Base-by-base conservation (phyloP, 345 rosid species). In the Brassica rapa region DNA sequence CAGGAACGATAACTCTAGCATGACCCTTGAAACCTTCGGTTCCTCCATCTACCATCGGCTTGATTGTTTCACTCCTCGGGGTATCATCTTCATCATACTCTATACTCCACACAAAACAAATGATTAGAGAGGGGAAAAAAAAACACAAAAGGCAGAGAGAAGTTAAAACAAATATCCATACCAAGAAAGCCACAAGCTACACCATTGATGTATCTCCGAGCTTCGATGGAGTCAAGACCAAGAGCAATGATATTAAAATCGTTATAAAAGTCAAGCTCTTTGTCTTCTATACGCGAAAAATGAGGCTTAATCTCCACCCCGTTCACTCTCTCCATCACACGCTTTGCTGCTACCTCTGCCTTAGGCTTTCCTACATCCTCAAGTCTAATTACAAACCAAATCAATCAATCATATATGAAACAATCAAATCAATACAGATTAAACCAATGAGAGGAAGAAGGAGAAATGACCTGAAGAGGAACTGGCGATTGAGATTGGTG, bases 21-120 rank as follows among this genome's bases (percentile, higher is more conserved):
- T 93, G 99, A 70, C 99, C 99, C 85, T 93, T 90, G 87, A 95
- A 95, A 71, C 99, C 99, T 88, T 95, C 99, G 8, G 99, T 95
- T 59, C 99, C 99, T 62, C 99, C 99, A 86, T 95, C 99, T 60
- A 93, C 99, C 91, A 93, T 88, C 68, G 93, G 92, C 78, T 90
- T 95, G 29, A 93, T 86, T 19, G 99, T 88, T 80, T 87, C 94
- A 82, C 90, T 89, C 53, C 51, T 80, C 4, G 97, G 98, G 10
- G 81, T 89, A 86, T 89, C 97, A 73, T 89, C 87, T 41, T 88
- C 82, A 83, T 90, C 88, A 78, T 91, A 95, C 82, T 93, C 98
- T 95, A 76, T 43, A 77, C 75, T 55, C 61, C 39, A 67, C 41
- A 68, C 21, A n/a, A 46, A 51, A 76, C 12, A 86, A 65, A 75